Base-by-base conservation (phyloP, 768 basidiomycete species). In the Tricholoma hemisulphureum region DNA sequence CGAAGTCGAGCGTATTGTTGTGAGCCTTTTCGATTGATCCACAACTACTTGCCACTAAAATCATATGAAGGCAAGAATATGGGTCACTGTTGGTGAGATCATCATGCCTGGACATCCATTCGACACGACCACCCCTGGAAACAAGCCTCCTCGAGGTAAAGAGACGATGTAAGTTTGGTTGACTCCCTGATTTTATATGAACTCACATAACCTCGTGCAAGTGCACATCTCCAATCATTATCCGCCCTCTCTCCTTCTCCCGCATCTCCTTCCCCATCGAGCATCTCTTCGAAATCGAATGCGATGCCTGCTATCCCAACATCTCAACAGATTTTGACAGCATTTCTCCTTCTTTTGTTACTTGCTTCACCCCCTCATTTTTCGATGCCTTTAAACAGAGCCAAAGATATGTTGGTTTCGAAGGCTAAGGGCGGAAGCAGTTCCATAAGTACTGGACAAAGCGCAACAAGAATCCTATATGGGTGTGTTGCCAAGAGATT, bases 401-500 rank as follows among this genome's bases (percentile, higher is more conserved):
- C 87, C 14, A 91, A 90, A 69, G 82, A 82, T 51, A 67, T 77
- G 20, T 70, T 92, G 20, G 71, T 77, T 6, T 63, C 68, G 18
- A 83, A 79, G 61, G 76, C 75, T 51, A 77, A 69, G 64, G 62
- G 62, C 41, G 70, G 64, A 51, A 75, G 74, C 9, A 64, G 67
- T 29, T 53, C 66, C 3, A 69, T 66, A 16, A 66, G 67, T 21
- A 61, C 72, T 3, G 77, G 77, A 16, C 75, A 77, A 56, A 79
- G 81, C 34, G 75, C 83, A 10, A 86, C 83, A 8, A 76, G 87
- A 39, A 82, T 88, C 14, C 69, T 92, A 11, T 93, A 90, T 64
- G 84, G 78, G 2, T 91, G 90, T 65, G 88, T 92, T n/a, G 91
- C 88, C 14, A 93, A 92, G 73, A 78, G 88, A 59, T 71, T 93